phyloP scores from a whole-genome alignment of 345 rosid genomes.

The Acer yangbiense region DNA sequence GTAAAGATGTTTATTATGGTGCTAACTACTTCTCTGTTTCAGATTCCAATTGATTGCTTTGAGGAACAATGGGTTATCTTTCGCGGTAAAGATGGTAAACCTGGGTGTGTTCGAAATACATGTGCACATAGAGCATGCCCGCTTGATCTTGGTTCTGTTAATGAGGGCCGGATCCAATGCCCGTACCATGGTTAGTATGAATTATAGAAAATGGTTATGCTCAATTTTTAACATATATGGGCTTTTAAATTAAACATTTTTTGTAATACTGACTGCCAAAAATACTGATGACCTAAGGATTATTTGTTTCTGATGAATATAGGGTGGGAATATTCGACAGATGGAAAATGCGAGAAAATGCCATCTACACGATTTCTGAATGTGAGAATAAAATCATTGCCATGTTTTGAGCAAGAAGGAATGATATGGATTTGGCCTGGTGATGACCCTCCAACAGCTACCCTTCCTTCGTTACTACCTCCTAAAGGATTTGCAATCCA shows the following conservation, averaged over 20 bases:
- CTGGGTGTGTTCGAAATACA: constrained; percentile 90
- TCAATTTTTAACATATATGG: background rate
- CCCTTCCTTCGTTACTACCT: constrained; percentile 73
- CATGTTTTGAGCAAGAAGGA: constrained; percentile 93
- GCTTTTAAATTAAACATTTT: background rate
- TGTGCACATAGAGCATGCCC: constrained; percentile 99
- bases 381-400: constrained; percentile 74
- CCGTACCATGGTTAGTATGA: constrained; percentile 92
- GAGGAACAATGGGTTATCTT: constrained; percentile 97
- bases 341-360: constrained; percentile 95
- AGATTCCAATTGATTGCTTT: constrained; percentile 95
- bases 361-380: constrained; percentile 77
- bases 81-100: constrained; percentile 88
- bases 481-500: constrained; percentile 90
- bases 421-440: constrained; percentile 99
- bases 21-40: constrained; percentile 22
- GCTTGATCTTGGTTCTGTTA: constrained; percentile 92
- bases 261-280: background rate
- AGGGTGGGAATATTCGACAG: constrained; percentile 98
- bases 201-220: background rate
- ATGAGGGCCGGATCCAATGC: constrained; percentile 90
- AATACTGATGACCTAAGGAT: constrained; percentile 13
- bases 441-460: constrained; percentile 70
- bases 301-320: constrained; percentile 17
- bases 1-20: background rate